Base-by-base conservation (phyloP, 2,329 filamentous ascomycete genomes). In the Aspergillus aculeatinus region DNA sequence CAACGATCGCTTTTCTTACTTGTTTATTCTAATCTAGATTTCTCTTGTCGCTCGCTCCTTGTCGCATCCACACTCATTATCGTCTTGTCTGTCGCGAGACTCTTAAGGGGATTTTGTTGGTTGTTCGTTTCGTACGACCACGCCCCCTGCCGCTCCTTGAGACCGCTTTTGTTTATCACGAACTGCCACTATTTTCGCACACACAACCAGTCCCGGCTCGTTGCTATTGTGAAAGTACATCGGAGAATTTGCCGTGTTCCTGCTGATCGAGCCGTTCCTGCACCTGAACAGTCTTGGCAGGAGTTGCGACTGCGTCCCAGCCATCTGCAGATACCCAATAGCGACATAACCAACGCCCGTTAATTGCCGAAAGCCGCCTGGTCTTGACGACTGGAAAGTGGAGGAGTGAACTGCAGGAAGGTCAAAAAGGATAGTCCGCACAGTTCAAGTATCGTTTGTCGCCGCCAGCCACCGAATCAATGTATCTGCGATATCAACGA, bases 101-200 rank as follows among this genome's bases (percentile, higher is more conserved):
- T 33, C 39, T 56, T 59, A 47, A 63, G 63, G 64, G 60, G 55
- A 55, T 51, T 51, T 48, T 57, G 61, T 62, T 65, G 62, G 61
- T 60, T 58, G 47, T 54, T 55, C 44, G 19, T 57, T 53, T 54
- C 50, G 60, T 58, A 16, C 57, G 58, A 62, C 59, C 60, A 58
- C 62, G 44, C 48, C 60, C 64, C 66, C 64, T 65, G 68, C 67
- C 69, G 62, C 69, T 72, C 69, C 64, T 71, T 72, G 54, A 62
- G 53, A 50, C 27, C 58, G 35, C 58, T 57, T 44, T 63, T 65
- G 63, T 65, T 64, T 61, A 59, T 55, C 55, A 31, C 48, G 55
- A 51, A 54, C 53, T 48, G 50, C 44, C 42, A 44, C 53, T 47
- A 49, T 16, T 52, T 49, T 25, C 50, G 58, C 62, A 57, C 60